These are phyloP conservation scores for Elsinoe necatrix DNA, from an alignment of 2,329 filamentous ascomycete genomes.

Conservation along the genomic window DNA sequence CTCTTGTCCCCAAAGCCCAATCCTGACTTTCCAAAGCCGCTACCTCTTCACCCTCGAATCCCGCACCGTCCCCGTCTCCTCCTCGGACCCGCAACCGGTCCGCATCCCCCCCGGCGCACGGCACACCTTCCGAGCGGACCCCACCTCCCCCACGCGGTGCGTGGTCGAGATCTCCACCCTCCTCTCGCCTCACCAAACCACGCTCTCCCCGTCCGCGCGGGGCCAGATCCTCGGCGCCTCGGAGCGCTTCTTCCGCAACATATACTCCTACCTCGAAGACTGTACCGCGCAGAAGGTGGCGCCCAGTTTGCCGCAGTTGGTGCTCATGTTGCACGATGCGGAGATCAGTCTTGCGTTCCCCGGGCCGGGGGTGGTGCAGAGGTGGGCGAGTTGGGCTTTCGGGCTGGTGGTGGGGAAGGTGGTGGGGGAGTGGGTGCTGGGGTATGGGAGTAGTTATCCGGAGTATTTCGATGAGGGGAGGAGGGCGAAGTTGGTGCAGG, in stretches of 20 bases:
- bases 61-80: conserved; percentile 20
- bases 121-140: conserved; percentile 26
- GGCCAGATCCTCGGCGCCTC: conserved; percentile 21
- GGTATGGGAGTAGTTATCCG: conserved; percentile 16
- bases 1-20: not conserved
- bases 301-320: conserved; percentile 24
- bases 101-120: conserved; percentile 22
- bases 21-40: conserved; percentile 13
- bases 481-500: conserved; percentile 5
- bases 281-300: conserved; percentile 22
- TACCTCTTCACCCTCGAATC: conserved; percentile 27
- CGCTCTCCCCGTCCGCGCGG: conserved; percentile 14
- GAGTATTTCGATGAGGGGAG: conserved; percentile 19
- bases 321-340: conserved; percentile 24
- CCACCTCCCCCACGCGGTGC: conserved; percentile 22
- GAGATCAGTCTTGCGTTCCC: conserved; percentile 25
- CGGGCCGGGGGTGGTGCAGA: conserved; percentile 23
- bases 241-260: conserved; percentile 26
- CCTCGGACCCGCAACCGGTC: conserved; percentile 23
- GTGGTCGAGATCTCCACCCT: conserved; percentile 24
- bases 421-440: conserved; percentile 17
- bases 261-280: conserved; percentile 27
- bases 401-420: conserved; percentile 25
- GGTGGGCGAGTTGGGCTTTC: conserved; percentile 21
- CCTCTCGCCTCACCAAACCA: conserved; percentile 17